A percentile compares a stretch with the other conserved stretches of the same genome.
Conservation (phyloP, 345 rosid species). For the Eucalyptus pauciflora region DNA sequence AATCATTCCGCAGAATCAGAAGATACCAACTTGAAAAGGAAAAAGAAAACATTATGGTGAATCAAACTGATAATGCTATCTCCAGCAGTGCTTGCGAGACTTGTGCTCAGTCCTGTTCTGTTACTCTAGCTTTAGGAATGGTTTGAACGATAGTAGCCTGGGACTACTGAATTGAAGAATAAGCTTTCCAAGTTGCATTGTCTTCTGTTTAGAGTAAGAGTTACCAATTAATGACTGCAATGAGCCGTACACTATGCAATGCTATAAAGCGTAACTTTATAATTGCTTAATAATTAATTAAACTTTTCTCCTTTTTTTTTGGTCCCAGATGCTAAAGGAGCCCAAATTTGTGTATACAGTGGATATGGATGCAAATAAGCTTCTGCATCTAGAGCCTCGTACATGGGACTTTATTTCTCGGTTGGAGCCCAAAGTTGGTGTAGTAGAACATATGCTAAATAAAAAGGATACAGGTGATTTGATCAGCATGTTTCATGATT, state of each 20-base stretch:
- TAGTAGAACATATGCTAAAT: conserved; percentile 39
- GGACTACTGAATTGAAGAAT: background rate
- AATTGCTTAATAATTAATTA: background rate
- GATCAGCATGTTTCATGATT: conserved; percentile 34
- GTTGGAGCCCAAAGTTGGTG: conserved; percentile 64
- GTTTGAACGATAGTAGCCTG: background rate
- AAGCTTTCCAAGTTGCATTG: background rate
- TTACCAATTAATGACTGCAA: background rate
- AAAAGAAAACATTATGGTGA: background rate
- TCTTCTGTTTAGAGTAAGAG: background rate
- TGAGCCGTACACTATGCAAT: background rate
- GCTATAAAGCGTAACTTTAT: background rate
- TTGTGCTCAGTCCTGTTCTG: background rate
- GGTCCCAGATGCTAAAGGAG: conserved; percentile 55
- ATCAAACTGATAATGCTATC: background rate
- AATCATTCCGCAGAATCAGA: background rate
- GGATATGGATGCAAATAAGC: conserved; percentile 67
- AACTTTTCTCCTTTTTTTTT: background rate
- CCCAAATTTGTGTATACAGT: conserved; percentile 91
- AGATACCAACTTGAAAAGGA: background rate
- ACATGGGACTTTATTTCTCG: conserved; percentile 68
- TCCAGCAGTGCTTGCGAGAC: background rate
- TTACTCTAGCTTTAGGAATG: background rate
- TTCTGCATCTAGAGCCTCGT: conserved; percentile 74
- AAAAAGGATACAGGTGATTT: conserved; percentile 48